Base-by-base conservation (phyloP, 2,329 filamentous ascomycete species). In the Clonostachys byssicola region DNA sequence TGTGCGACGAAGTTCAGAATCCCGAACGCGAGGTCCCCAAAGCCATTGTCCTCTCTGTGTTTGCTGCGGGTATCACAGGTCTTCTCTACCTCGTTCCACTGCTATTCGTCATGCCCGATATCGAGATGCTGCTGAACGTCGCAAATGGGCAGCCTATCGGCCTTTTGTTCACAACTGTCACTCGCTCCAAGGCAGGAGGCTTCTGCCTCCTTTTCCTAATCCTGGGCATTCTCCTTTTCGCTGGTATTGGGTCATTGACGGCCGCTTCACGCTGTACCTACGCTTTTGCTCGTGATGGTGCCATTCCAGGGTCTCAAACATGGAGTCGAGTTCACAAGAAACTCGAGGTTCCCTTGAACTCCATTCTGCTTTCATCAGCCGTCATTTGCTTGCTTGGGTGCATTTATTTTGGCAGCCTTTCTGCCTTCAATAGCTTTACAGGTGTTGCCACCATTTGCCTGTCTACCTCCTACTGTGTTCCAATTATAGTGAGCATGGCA, bases 391-490 rank as follows among this genome's bases (percentile, higher is more conserved):
- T 91, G 12, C 74, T 92, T 1, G 88, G 87, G 1, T 74, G 88
- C 53, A 90, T 92, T 63, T 92, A 89, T 68, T 89, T 92, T 53
- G 88, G 88, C 12, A 88, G 83, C 2, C 78, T 80, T 1, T 85
- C 86, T 0, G 88, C 88, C 0, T 92, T 92, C 70, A 87, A 86
- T 71, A 85, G 82, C 10, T 91, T 92, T 64, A 91, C 87, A 0
- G 86, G 87, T 30, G 86, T 90, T 2, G 88, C 87, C 2, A 91
- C 87, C 6, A 90, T 92, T 60, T 90, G 86, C 53, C 77, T 92
- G 1, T 86, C 82, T 1, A 83, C 83, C 5, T 89, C 85, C 0
- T 92, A 92, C 62, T 86, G 85, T 13, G 74, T 90, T 13, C 88
- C 88, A 0, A 89, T 92, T 47, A 66, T 90, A 12, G 83, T 92